Conservation (phyloP, 1,284 basidiomycete species). For the Trametes versicolor region DNA sequence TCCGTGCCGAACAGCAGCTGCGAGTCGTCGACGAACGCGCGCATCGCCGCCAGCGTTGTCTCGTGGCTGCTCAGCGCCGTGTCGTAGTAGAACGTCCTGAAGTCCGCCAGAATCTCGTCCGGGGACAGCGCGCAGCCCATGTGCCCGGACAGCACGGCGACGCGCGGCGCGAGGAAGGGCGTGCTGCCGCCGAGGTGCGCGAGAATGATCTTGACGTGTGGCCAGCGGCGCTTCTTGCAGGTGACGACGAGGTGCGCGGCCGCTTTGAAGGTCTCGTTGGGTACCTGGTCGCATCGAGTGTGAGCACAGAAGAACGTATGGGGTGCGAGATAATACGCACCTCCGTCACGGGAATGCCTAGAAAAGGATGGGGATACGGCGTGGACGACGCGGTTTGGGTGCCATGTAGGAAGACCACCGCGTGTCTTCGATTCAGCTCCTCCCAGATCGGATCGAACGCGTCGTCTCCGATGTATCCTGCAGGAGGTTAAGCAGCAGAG, state of each 20-base stretch:
- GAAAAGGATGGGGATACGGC: constrained; percentile 65
- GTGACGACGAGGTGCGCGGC: constrained; percentile 78
- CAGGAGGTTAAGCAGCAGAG: neutral
- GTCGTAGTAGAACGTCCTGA: constrained; percentile 75
- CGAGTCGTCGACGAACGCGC: constrained; percentile 55
- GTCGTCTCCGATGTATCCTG: constrained; percentile 73
- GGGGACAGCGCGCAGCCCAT: constrained; percentile 70
- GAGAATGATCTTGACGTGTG: constrained; percentile 67
- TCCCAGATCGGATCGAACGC: constrained; percentile 71
- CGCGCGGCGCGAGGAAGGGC: constrained; percentile 68
- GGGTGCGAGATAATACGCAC: constrained; percentile 43
- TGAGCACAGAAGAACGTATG: neutral
- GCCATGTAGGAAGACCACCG: constrained; percentile 76
- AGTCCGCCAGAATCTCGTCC: constrained; percentile 71
- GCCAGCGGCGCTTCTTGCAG: constrained; percentile 68
- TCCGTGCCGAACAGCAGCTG: constrained; percentile 73
- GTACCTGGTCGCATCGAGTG: constrained; percentile 58
- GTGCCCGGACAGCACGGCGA: constrained; percentile 67
- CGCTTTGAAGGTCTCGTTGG: constrained; percentile 82
- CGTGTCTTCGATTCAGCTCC: constrained; percentile 64
- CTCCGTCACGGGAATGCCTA: constrained; percentile 76
- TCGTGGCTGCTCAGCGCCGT: constrained; percentile 69
- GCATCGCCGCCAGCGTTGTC: constrained; percentile 58
- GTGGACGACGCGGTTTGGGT: constrained; percentile 69
- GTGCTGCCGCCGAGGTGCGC: constrained; percentile 75